Percentiles rank a stretch among this genome's conserved stretches.
Evolutionary conservation across 306 rosid genomes (phyloP).

Genomic region (Vigna nakashimae): DNA sequence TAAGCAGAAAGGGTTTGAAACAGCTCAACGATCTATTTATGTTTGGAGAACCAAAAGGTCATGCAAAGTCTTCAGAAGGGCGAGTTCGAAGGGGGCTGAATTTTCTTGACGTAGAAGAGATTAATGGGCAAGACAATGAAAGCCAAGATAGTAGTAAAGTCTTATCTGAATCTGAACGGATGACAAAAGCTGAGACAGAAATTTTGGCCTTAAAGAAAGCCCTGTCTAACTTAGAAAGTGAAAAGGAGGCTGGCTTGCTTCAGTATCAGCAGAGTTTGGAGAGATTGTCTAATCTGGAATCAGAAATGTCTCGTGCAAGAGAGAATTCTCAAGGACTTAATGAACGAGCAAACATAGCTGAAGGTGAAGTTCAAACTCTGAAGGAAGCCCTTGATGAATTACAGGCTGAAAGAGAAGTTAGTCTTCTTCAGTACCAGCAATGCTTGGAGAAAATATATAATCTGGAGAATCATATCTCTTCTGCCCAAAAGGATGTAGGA

Average conservation of each 20-base stretch:
- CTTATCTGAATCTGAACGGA: slow-evolving; percentile 61
- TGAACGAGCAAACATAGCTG: slow-evolving; percentile 80
- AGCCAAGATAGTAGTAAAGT: slow-evolving; percentile 51
- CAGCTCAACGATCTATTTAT: slow-evolving; percentile 70
- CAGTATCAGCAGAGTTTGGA: slow-evolving; percentile 80
- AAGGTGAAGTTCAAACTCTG: slow-evolving; percentile 80
- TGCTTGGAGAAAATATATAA: slow-evolving; percentile 65
- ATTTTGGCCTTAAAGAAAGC: slow-evolving; percentile 73
- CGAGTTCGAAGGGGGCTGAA: slow-evolving; percentile 75
- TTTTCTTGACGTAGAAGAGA: slow-evolving; percentile 60
- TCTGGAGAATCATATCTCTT: slow-evolving; percentile 64
- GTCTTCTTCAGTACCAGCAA: slow-evolving; percentile 77
- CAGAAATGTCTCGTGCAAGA: slow-evolving; percentile 73
- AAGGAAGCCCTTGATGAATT: slow-evolving; percentile 68
- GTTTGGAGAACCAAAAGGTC: slow-evolving; percentile 52
- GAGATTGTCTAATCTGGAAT: slow-evolving; percentile 80
- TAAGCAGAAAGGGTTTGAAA: slow-evolving; percentile 60
- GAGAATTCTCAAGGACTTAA: slow-evolving; percentile 69
- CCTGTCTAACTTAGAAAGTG: slow-evolving; percentile 76
- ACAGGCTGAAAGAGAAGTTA: slow-evolving; percentile 73
- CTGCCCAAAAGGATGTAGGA: slow-evolving; percentile 66
- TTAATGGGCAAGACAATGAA: slow-evolving; percentile 48
- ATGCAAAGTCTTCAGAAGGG: slow-evolving; percentile 49
- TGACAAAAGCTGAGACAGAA: slow-evolving; percentile 81
- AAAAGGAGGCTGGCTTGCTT: slow-evolving; percentile 87